Base-by-base conservation (phyloP, 345 rosid species). In the Lumnitzera littorea region DNA sequence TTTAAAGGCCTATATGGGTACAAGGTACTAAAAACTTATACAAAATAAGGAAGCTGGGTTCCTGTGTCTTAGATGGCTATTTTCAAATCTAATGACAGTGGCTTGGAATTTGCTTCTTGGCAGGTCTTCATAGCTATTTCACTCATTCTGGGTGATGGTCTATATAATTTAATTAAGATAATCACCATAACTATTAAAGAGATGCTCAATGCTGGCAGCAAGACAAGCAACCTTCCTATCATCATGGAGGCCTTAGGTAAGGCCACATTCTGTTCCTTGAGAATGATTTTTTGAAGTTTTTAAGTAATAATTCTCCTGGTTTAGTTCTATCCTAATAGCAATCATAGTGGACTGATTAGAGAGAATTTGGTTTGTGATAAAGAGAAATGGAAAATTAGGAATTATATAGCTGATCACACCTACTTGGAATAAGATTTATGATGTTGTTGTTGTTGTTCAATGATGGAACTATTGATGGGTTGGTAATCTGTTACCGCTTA, bases 1-100 rank as follows among this genome's bases (percentile, higher is more conserved):
- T 89, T 91, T 60, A 91, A 89, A 75, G 96, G 98, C 68, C 96
- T 91, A 56, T 89, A 89, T 53, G 98, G 86, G 62, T 89, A 91
- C 60, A 91, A 88, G 96, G 92, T 88, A 78, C 16, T n/a, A 36
- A 36, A 36, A 7, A 3, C 31, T 27, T 36, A 36, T 4, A 0
- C 11, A 36, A 36, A 36, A 36, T 36, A 36, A 5, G 11, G 11
- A 9, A 1, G 43, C 43, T 36, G 43, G 10, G 10, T 36, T 36
- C 10, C 43, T 36, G 43, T 29, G 0, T 36, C 11, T 36, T 36
- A 5, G 7, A 9, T 9, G 7, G 43, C 7, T 36, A 36, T 36
- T 36, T 36, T 36, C 10, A 36, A 5, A 5, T 5, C 9, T 36
- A 36, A 4, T 36, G 43, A 36, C 43, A 5, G 3, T 36, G 43